Evolutionary conservation across 768 basidiomycete species (phyloP).

Genomic region (Leccinum sublutescens): DNA sequence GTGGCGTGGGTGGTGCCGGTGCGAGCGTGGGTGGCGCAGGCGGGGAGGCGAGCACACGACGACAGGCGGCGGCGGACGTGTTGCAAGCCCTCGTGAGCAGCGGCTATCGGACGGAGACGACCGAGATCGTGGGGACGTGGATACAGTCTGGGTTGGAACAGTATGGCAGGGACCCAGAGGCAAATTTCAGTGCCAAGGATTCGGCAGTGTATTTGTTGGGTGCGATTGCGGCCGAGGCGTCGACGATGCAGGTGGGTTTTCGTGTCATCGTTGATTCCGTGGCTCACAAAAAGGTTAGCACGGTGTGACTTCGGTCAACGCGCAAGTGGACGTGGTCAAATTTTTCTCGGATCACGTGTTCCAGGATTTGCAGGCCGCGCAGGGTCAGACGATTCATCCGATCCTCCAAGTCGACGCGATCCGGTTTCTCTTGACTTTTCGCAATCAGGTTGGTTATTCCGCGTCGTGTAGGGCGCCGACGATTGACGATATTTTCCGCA

Average conservation of each 20-base stretch:
- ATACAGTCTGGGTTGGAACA: constrained; percentile 69
- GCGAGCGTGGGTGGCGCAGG: constrained; percentile 36
- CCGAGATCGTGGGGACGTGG: constrained; percentile 88
- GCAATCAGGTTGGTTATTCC: constrained; percentile 72
- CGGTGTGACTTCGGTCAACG: constrained; percentile 94
- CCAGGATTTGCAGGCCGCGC: constrained; percentile 73
- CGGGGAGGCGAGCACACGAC: constrained; percentile 76
- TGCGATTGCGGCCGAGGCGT: constrained; percentile 89
- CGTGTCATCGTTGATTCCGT: not conserved
- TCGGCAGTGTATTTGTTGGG: constrained; percentile 90
- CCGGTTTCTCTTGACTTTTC: constrained; percentile 88
- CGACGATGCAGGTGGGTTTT: constrained; percentile 68
- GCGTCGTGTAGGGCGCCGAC: not conserved
- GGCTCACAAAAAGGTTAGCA: constrained; percentile 47
- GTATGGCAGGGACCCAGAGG: constrained; percentile 58
- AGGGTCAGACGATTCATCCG: constrained; percentile 65
- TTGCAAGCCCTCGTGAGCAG: constrained; percentile 85
- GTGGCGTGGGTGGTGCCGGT: constrained; percentile 37
- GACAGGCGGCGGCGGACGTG: constrained; percentile 95
- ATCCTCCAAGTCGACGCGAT: constrained; percentile 96
- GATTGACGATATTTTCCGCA: not conserved
- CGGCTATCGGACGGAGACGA: constrained; percentile 82
- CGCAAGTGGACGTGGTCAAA: constrained; percentile 87
- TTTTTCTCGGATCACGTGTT: constrained; percentile 94
- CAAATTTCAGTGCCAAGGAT: constrained; percentile 85